Conservation (phyloP, 345 rosid genomes). For the Brassica nigra region DNA sequence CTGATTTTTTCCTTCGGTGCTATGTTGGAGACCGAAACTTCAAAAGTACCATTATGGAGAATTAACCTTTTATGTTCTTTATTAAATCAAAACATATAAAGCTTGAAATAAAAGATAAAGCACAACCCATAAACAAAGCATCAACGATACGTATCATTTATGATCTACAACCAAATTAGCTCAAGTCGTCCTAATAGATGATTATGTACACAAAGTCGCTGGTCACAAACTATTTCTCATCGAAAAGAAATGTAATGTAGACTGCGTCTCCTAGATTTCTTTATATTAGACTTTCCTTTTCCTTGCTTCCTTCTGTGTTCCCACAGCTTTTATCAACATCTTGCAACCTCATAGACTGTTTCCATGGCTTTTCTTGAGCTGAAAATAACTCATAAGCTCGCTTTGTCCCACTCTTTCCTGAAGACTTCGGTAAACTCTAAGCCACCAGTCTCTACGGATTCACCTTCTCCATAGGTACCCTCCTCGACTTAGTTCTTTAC, state of each 20-base stretch:
- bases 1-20: too few relatives aligned
- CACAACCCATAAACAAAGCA: background rate
- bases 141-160: background rate
- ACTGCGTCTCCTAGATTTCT: conserved; percentile 54
- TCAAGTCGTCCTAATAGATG: background rate
- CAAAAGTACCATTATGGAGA: too few relatives aligned
- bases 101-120: background rate
- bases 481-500: conserved; percentile 19
- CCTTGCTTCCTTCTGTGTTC: conserved; percentile 31
- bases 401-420: conserved; percentile 43
- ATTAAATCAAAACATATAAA: background rate
- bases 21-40: too few relatives aligned
- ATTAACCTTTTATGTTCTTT: too few relatives aligned
- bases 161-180: background rate
- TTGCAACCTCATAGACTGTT: background rate
- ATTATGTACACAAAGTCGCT: background rate
- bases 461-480: conserved; percentile 6
- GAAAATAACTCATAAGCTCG: conserved; percentile 45
- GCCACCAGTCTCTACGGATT: conserved; percentile 8
- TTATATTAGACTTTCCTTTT: conserved; percentile 49
- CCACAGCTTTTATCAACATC: conserved; percentile 25
- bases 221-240: conserved; percentile 42
- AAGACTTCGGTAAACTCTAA: conserved; percentile 30
- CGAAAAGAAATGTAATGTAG: conserved; percentile 64
- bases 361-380: conserved; percentile 40